Evolutionary conservation across 495 filamentous ascomycete species (phyloP).

Genomic region (Trypethelium eluteriae): DNA sequence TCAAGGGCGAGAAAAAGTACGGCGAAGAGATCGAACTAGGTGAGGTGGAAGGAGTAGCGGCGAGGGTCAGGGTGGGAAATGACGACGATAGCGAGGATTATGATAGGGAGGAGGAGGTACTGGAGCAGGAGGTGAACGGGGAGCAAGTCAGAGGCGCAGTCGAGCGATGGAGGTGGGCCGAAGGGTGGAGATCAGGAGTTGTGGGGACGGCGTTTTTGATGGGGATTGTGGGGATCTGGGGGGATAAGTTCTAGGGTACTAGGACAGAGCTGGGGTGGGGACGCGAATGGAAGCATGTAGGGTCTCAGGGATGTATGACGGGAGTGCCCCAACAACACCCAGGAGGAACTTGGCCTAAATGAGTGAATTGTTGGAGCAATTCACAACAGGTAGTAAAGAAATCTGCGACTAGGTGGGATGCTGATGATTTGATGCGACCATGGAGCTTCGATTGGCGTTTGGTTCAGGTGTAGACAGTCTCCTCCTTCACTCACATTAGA

Average conservation of each 20-base stretch:
- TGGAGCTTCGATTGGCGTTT: background rate
- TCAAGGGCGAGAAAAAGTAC: constrained; percentile 23
- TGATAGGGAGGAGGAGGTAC: constrained; percentile 24
- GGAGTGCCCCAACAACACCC: too few relatives aligned
- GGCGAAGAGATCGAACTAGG: constrained; percentile 17
- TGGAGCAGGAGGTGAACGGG: constrained; percentile 53
- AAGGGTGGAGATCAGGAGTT: constrained; percentile 53
- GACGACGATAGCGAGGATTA: constrained; percentile 42
- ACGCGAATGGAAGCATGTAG: background rate
- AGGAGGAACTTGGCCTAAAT: too few relatives aligned
- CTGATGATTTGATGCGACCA: background rate
- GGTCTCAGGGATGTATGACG: too few relatives aligned
- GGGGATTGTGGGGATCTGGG: constrained; percentile 80
- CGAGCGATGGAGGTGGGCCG: constrained; percentile 54
- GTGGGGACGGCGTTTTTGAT: constrained; percentile 62
- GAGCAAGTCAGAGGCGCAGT: constrained; percentile 70
- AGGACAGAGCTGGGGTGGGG: background rate
- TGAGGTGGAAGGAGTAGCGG: background rate
- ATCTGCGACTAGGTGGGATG: background rate
- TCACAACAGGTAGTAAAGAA: too few relatives aligned
- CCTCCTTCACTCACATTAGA: constrained; percentile 6
- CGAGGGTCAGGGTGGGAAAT: constrained; percentile 26
- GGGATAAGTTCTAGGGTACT: constrained; percentile 46
- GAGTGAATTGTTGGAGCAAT: too few relatives aligned
- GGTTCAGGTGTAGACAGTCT: background rate